Base-by-base conservation (phyloP, 2,329 filamentous ascomycete species). In the Trichophyton rubrum region DNA sequence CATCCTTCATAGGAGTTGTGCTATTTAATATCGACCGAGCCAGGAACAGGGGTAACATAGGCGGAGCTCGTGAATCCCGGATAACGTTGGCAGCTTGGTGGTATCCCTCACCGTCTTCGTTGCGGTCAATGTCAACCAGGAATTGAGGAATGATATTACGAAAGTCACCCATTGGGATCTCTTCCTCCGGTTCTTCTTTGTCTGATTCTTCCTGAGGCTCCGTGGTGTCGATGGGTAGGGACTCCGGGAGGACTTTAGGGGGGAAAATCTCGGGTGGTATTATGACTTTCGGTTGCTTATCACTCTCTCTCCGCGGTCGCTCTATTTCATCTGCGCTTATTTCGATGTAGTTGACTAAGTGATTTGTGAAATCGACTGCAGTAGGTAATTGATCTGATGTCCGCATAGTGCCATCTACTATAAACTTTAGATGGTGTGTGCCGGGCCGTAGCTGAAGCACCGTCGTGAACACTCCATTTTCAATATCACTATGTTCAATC, bases 331-430 rank as follows among this genome's bases (percentile, higher is more conserved):
- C 86, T 8, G 64, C 58, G 68, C 82, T 89, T 64, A 97, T 88
- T 77, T 99, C 93, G 69, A 99, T 89, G 72, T 97, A 99, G 75
- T 99, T 99, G 74, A 99, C 92, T 17, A 99, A 80, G 71, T 96
- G 95, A 76, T 97, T 97, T 65, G 90, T 95, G 72, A 95, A 96
- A 73, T 99, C 93, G 62, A 99, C 93, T 1, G 93, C 95, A 0
- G 93, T 97, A 13, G 93, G 92, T 60, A 96, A 80, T 65, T 88
- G 84, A 62, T 88, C 85, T 15, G 90, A 93, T 13, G 90, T 93
- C 71, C 87, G 84, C 90, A 96, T 96, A 69, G 92, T 86, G 62
- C 88, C 89, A 75, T 97, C 92, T 58, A 96, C 90, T 66, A 99
- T 82, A 76, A 97, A 99, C 70, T 95, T 92, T 69, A 99, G 81